Evolutionary conservation across 2,329 filamentous ascomycete genomes (phyloP).

Genomic region (Tolypocladium pustulatum): DNA sequence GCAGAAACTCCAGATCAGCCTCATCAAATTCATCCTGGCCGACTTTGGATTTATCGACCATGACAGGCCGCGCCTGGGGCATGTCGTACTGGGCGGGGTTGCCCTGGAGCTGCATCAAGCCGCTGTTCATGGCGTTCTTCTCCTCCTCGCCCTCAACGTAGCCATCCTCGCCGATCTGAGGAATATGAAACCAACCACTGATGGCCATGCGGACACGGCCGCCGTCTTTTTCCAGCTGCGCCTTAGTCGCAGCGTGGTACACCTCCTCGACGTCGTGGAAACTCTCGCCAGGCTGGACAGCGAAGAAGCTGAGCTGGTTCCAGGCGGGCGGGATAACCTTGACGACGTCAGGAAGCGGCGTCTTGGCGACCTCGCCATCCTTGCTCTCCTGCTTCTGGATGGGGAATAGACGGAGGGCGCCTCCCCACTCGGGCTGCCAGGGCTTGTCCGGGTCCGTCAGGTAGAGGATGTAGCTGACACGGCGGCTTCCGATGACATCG

Average conservation of each 20-base stretch:
- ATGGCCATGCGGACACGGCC: slow-evolving; percentile 91
- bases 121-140: slow-evolving; percentile 78
- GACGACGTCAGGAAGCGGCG: slow-evolving; percentile 66
- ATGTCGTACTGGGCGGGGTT: slow-evolving; percentile 84
- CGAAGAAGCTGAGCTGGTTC: slow-evolving; percentile 97
- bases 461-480: slow-evolving; percentile 95
- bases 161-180: slow-evolving; percentile 86
- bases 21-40: slow-evolving; percentile 56
- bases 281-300: slow-evolving; percentile 94
- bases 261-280: slow-evolving; percentile 99
- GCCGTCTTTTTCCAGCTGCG: slow-evolving; percentile 55
- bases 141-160: slow-evolving; percentile 83
- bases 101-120: slow-evolving; percentile 83
- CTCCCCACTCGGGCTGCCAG: slow-evolving; percentile 89
- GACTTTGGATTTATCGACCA: slow-evolving; percentile 26
- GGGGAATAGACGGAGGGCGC: slow-evolving; percentile 80
- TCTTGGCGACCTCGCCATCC: slow-evolving; percentile 65
- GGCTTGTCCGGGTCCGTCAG: slow-evolving; percentile 82
- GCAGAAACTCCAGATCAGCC: slow-evolving; percentile 75
- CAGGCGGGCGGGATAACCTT: slow-evolving; percentile 87
- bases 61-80: slow-evolving; percentile 53
- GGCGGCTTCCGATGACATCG: slow-evolving; percentile 94
- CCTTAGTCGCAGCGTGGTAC: slow-evolving; percentile 56
- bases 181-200: slow-evolving; percentile 98
- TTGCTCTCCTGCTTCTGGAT: slow-evolving; percentile 47